These are phyloP conservation scores for Triticum monococcum DNA, from an alignment of 176 grass and related monocot genomes.

Conservation along the genomic window DNA sequence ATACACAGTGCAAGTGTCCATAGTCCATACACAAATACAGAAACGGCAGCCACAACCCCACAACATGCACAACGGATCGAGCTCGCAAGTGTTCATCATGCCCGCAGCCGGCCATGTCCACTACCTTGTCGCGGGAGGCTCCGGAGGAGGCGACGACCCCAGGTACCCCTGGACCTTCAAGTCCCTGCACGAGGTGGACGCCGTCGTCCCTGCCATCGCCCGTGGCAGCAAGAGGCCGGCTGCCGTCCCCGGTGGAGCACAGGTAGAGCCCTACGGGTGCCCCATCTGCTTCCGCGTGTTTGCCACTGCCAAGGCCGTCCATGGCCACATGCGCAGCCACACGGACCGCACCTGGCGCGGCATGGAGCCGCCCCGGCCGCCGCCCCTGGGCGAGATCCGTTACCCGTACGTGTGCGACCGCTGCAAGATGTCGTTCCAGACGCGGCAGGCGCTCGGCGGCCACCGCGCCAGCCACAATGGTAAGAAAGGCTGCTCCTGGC, in stretches of 20 bases:
- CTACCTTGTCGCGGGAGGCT: not conserved
- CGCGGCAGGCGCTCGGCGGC: conserved; percentile 66
- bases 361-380: conserved; percentile 37
- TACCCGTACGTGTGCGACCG: conserved; percentile 38
- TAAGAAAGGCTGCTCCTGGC: conserved; percentile 50
- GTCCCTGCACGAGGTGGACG: conserved; percentile 24
- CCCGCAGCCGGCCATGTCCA: not conserved
- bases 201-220: not conserved
- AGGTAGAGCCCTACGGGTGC: not conserved
- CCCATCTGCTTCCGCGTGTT: conserved; percentile 44
- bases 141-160: conserved; percentile 3
- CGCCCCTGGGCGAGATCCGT: not conserved
- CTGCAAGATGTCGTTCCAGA: conserved; percentile 41
- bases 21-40: too few species aligned
- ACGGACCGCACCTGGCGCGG: conserved; percentile 47
- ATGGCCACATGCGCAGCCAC: conserved; percentile 62
- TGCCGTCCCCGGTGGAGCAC: not conserved
- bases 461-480: conserved; percentile 79
- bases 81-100: conserved; percentile 16
- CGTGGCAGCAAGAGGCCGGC: not conserved
- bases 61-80: not conserved
- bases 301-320: conserved; percentile 33
- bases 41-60: not conserved
- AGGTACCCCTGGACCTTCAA: not conserved
- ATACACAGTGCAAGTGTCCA: not conserved